Evolutionary conservation across 1,284 basidiomycete genomes (phyloP).

Genomic region (Athelia sp.): DNA sequence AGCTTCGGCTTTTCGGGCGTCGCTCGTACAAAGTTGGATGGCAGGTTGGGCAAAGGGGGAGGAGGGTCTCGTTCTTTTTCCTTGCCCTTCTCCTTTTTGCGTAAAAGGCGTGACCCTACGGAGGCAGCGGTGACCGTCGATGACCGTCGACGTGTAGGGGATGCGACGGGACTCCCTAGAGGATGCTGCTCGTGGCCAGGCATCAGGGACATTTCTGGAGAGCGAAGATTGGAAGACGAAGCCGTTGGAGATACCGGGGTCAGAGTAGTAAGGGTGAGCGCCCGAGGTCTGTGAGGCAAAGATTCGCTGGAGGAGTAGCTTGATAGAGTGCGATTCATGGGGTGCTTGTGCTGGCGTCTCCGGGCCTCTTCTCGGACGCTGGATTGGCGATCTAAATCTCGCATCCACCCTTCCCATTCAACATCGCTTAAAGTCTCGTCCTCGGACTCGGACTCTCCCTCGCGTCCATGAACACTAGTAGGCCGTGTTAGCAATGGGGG

Average conservation of each 20-base stretch:
- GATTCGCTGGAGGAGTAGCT: background rate
- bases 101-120: background rate
- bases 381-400: conserved; percentile 37
- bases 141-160: background rate
- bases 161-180: background rate
- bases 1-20: too few relatives aligned
- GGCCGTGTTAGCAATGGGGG: conserved; percentile 3
- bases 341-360: background rate
- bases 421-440: conserved; percentile 44
- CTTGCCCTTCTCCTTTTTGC: background rate
- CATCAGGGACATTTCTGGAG: too few relatives aligned
- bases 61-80: background rate
- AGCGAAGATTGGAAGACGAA: too few relatives aligned
- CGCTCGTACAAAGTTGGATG: too few relatives aligned
- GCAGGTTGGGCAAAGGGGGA: background rate
- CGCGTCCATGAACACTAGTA: conserved; percentile 7
- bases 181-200: too few relatives aligned
- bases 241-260: too few relatives aligned
- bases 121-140: background rate
- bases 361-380: background rate
- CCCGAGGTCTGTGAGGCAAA: too few relatives aligned
- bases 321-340: background rate
- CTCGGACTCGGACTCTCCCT: conserved; percentile 20
- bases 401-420: conserved; percentile 59
- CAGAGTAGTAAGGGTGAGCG: too few relatives aligned